Conservation (phyloP, 176 grass and related monocot species). For the Echinochloa phyllopogon region DNA sequence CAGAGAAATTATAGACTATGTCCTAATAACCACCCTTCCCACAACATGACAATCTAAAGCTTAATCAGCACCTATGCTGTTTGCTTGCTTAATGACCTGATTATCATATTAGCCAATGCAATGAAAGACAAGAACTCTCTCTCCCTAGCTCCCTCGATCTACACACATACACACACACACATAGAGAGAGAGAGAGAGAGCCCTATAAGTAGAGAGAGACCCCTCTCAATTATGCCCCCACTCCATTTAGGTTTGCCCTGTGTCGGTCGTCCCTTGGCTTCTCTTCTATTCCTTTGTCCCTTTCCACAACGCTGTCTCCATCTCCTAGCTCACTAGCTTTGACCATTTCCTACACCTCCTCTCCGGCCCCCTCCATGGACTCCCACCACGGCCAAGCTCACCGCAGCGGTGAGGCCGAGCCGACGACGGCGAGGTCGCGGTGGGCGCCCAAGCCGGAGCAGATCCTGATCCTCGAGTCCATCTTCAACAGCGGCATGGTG, state of each 20-base stretch:
- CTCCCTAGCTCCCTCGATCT: not conserved
- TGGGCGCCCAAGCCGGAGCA: conserved; percentile 63
- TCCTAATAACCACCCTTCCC: conserved; percentile 2
- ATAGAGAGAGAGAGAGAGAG: not conserved
- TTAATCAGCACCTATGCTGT: not conserved
- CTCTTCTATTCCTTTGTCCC: conserved; percentile 36
- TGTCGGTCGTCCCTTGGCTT: conserved; percentile 27
- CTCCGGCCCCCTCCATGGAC: conserved; percentile 42
- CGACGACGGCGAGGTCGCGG: conserved; percentile 41
- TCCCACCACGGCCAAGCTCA: conserved; percentile 19
- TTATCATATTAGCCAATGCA: conserved; percentile 26
- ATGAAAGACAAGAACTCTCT: conserved; percentile 24
- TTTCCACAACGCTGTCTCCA: conserved; percentile 36
- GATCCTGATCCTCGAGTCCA: conserved; percentile 64
- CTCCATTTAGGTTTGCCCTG: conserved; percentile 18
- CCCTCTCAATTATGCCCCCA: conserved; percentile 29
- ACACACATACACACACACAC: not conserved
- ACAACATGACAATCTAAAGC: conserved; percentile 6
- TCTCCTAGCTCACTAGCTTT: conserved; percentile 11
- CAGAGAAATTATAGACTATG: not conserved
- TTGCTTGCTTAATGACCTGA: not conserved
- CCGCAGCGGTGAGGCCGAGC: conserved; percentile 7
- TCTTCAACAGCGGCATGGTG: conserved; percentile 69
- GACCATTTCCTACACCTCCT: conserved; percentile 30
- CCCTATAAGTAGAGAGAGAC: conserved; percentile 47